These are phyloP conservation scores for Leccinum angustisporum DNA, from an alignment of 1,284 basidiomycete species.

Conservation along the genomic window DNA sequence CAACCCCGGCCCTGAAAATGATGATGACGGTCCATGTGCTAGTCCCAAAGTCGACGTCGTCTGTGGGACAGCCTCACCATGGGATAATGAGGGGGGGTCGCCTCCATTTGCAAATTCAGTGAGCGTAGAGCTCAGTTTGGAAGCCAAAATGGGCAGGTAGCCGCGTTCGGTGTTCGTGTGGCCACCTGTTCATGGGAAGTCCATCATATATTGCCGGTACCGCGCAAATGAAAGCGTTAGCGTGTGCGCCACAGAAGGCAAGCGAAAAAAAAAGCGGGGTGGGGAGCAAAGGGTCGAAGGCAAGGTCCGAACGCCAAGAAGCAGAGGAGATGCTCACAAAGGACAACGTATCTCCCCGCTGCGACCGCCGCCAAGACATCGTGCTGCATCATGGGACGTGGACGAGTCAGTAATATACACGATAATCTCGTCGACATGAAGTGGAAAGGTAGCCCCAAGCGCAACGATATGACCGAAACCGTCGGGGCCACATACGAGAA, in stretches of 20 bases:
- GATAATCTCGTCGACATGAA: constrained; percentile 9
- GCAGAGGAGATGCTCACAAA: constrained; percentile 53
- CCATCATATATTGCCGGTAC: constrained; percentile 14
- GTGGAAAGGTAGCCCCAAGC: constrained; percentile 10
- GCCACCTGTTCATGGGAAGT: constrained; percentile 46
- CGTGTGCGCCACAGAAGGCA: constrained; percentile 15
- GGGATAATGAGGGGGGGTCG: constrained; percentile 6
- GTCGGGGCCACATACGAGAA: background rate
- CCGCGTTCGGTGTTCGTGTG: constrained; percentile 90
- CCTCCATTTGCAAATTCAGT: constrained; percentile 33
- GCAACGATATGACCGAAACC: background rate
- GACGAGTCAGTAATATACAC: constrained; percentile 9
- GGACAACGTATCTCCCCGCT: constrained; percentile 70
- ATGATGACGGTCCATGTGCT: constrained; percentile 35
- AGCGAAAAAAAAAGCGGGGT: background rate
- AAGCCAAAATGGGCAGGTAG: constrained; percentile 71
- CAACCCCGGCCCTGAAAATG: constrained; percentile 21
- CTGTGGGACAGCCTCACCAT: constrained; percentile 32
- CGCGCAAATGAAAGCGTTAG: constrained; percentile 14
- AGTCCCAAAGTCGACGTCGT: constrained; percentile 1
- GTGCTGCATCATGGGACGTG: constrained; percentile 50
- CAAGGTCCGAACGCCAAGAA: background rate
- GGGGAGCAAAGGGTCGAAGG: background rate
- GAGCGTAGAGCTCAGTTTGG: constrained; percentile 48
- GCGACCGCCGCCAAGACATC: constrained; percentile 79